Evolutionary conservation across 345 rosid species (phyloP), one percentile per base, ranked within the genome.

Genomic region (Ceriops decandra): DNA sequence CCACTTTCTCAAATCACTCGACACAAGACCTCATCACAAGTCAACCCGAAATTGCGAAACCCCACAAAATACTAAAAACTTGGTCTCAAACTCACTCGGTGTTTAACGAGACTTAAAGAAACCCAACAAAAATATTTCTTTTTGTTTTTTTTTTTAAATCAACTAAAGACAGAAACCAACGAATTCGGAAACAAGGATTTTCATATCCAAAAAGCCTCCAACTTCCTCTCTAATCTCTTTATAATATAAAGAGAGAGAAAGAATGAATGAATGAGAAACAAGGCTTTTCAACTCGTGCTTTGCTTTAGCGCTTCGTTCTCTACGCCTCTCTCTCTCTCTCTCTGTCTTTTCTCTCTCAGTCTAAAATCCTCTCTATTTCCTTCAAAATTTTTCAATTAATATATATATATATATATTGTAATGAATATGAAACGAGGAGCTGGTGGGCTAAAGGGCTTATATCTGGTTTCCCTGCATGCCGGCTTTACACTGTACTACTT

Each of bases 261-360:
- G 76, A 79, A 82, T 79, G 83, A 74, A 69, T 68, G 74, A 63
- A 73, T 69, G 80, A 58, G 77, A 75, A 82, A 79, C 74, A 79
- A 62, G 30, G 22, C 51, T 42, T 59, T 2, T 28, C 52, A 27
- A 52, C n/a, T 31, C 22, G 32, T 58, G 1, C 32, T 24, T 20
- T 22, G 79, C 84, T 24, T 74, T 77, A 57, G 86, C 91, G 75
- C 87, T 75, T 83, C 85, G 81, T 87, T 87, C 91, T 85, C 88
- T 77, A 79, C 70, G 88, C 79, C 80, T 81, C 88, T 84, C 83
- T 81, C 77, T 70, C 17, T 42, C 4, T 11, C 15, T 13, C 49
- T 17, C 27, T 22, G 1, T 24, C 26, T 24, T 1, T 24, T 24
- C 52, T 0, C 7, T 10, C 6, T 15, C 3, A 5, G 19, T 4